Evolutionary conservation across 106 monocot species (phyloP).

Genomic region (Apostasia ramifera): DNA sequence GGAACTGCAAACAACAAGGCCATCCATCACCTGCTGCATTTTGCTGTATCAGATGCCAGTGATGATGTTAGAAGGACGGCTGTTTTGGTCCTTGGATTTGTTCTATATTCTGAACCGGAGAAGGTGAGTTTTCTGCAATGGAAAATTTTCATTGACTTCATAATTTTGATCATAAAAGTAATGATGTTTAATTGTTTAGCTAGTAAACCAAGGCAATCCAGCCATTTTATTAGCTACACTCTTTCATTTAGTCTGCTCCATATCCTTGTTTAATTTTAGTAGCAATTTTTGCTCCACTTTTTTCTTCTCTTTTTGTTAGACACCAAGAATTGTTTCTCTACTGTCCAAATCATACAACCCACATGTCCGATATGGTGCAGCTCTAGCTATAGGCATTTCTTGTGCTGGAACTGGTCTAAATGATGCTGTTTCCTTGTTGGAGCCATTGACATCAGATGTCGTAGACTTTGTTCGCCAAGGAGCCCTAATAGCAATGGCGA

Average conservation of each 20-base stretch:
- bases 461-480: conserved; percentile 99
- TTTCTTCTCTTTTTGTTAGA: conserved; percentile 32
- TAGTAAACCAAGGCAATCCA: too few species aligned
- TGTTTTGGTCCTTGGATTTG: conserved; percentile 95
- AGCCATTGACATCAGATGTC: conserved; percentile 97
- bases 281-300: neutral
- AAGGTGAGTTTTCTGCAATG: conserved; percentile 42
- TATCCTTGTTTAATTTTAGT: too few species aligned
- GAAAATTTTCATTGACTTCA: neutral
- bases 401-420: conserved; percentile 88
- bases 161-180: too few species aligned
- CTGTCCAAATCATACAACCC: conserved; percentile 98
- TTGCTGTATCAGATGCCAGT: conserved; percentile 98
- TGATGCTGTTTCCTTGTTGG: conserved; percentile 94
- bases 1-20: conserved; percentile 99
- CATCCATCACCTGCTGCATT: conserved; percentile 97
- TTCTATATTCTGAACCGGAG: conserved; percentile 89
- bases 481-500: conserved; percentile 95
- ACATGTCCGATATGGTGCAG: conserved; percentile 98
- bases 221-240: too few species aligned
- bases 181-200: too few species aligned
- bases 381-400: conserved; percentile 95
- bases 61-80: conserved; percentile 98
- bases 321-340: conserved; percentile 96
- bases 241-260: too few species aligned